phyloP scores from a whole-genome alignment of 345 rosid genomes.

The Populus pruinosa region DNA sequence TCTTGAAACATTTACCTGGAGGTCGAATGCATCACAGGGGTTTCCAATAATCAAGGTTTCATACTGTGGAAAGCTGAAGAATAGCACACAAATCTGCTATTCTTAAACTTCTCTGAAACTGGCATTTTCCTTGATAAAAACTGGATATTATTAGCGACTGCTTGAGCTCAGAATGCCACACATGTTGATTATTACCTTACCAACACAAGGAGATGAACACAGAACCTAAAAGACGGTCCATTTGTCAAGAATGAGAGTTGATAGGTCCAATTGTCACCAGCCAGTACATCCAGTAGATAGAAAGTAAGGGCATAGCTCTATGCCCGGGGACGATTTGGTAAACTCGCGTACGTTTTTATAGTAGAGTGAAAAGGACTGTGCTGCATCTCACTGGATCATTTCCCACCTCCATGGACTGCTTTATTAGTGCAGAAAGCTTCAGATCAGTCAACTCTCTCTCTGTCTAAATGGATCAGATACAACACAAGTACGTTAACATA shows the following conservation, averaged over 20 bases:
- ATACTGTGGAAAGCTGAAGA: not conserved
- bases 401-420: not conserved
- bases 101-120: not conserved
- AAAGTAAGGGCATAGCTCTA: too few species aligned
- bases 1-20: not conserved
- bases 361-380: not conserved
- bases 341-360: too few species aligned
- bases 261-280: not conserved
- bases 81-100: not conserved
- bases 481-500: slow-evolving; percentile 15
- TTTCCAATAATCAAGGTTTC: not conserved
- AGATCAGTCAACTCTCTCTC: not conserved
- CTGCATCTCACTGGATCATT: not conserved
- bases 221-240: not conserved
- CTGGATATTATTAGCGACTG: not conserved
- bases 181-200: not conserved
- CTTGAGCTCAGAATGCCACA: not conserved
- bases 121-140: not conserved
- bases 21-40: not conserved
- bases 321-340: too few species aligned
- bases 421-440: not conserved
- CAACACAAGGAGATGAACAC: not conserved
- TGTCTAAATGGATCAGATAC: slow-evolving; percentile 18
- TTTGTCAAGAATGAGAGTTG: too few species aligned
- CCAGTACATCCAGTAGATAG: not conserved